Conservation (phyloP, 2,329 filamentous ascomycete genomes). For the Colletotrichum eremochloae region DNA sequence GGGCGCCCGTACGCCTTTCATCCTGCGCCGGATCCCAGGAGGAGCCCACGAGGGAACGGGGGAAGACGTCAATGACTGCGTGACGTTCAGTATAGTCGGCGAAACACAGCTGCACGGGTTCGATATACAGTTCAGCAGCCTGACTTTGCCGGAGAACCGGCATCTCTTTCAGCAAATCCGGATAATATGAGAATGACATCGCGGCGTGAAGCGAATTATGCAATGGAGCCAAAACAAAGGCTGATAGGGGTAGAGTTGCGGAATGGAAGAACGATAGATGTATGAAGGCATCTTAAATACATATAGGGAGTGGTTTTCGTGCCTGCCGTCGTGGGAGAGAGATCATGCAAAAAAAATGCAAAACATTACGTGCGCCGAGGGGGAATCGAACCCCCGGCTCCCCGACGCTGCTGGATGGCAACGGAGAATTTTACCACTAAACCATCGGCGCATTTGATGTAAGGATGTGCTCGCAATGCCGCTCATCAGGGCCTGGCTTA, state of each 20-base stretch:
- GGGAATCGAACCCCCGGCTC: constrained; percentile 30
- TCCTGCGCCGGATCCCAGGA: neutral
- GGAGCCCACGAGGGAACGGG: neutral
- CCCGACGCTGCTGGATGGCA: constrained; percentile 27
- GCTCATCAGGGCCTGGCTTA: neutral
- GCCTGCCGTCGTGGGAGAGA: too few relatives aligned
- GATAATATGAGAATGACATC: neutral
- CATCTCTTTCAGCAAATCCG: neutral
- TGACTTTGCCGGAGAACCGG: neutral
- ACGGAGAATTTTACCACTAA: constrained; percentile 33
- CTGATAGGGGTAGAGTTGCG: too few relatives aligned
- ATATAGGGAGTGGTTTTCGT: too few relatives aligned
- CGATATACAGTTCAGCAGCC: neutral
- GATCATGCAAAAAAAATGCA: neutral
- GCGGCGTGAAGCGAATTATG: too few relatives aligned
- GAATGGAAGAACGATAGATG: too few relatives aligned
- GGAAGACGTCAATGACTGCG: neutral
- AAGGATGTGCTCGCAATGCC: accelerated
- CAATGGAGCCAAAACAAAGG: too few relatives aligned
- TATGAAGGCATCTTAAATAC: too few relatives aligned
- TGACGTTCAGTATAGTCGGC: neutral
- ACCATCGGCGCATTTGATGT: constrained; percentile 6
- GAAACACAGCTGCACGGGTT: neutral
- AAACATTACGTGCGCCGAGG: constrained; percentile 1
- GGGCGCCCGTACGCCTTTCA: neutral